Evolutionary conservation across 176 grass and related monocot genomes (phyloP), one percentile per base, ranked within the genome.

Genomic region (Oryza australiensis): DNA sequence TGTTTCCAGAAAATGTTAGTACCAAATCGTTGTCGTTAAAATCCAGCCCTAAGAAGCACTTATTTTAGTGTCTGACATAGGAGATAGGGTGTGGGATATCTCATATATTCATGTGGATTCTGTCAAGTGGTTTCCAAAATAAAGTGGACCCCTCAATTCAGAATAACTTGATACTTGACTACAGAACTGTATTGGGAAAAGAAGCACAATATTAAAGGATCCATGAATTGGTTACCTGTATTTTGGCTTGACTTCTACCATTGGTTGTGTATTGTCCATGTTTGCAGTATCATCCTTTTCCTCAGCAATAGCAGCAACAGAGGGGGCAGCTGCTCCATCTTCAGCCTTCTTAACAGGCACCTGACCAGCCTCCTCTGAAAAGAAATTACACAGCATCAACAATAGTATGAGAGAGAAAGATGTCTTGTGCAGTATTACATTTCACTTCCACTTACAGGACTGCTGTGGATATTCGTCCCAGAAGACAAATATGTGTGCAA

Each of bases 171-270:
- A 70, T 53, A 29, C 30, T 6, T 72, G 29, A 34, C 55, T 72
- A 78, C 12, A 7, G 42, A 37, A 48, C 4, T 51, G 5, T 49
- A 60, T 22, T 30, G 12, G 9, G 23, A 42, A 37, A 74, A 75
- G 35, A 14, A 11, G 7, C 53, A 59, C 42, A 82, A 29, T 13
- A 74, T 62, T 38, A 0, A 29, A 73, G 59, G 38, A 60, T 26
- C 45, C 9, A 4, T 30, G 18, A 63, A 79, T 2, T 2, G 26
- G 26, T 57, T 85, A 97, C 94, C 94, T 93, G 76, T 89, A 97
- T 78, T 93, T 97, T 43, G 83, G 81, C 80, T 97, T 96, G 48
- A 71, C 81, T 89, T 91, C 89, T 66, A 81, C 38, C 59, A 45
- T 87, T 85, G 81, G 22, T 18, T 87, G 67, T 63, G 62, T 64